Evolutionary conservation across 2,329 filamentous ascomycete genomes (phyloP).

Genomic region (Thermochaetoides dissita): DNA sequence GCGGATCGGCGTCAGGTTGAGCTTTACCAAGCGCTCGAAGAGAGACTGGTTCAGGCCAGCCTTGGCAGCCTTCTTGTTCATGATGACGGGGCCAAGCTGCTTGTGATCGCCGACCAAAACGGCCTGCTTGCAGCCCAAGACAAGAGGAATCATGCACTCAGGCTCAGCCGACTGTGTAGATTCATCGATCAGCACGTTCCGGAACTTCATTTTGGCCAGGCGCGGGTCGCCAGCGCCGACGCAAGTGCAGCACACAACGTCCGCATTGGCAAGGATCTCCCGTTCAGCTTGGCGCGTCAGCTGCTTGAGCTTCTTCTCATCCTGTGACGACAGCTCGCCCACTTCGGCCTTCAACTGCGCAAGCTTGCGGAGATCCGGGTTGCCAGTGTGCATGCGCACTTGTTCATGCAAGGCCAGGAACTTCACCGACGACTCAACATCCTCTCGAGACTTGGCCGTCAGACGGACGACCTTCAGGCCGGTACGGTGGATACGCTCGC

Average conservation of each 20-base stretch:
- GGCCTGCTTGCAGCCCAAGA: conserved; percentile 95
- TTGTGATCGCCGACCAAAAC: conserved; percentile 98
- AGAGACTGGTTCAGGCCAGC: conserved; percentile 96
- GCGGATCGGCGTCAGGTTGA: conserved; percentile 81
- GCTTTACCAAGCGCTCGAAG: conserved; percentile 87
- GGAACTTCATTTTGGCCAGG: conserved; percentile 93
- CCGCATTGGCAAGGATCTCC: conserved; percentile 86
- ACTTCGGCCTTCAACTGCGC: conserved; percentile 84
- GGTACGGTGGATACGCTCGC: conserved; percentile 88
- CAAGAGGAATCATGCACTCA: conserved; percentile 96
- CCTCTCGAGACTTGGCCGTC: conserved; percentile 96
- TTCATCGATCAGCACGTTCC: conserved; percentile 94
- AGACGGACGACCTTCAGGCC: conserved; percentile 93
- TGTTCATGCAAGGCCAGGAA: conserved; percentile 94
- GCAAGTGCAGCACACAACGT: conserved; percentile 97
- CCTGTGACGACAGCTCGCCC: conserved; percentile 82
- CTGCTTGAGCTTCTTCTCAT: conserved; percentile 98
- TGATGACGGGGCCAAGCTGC: conserved; percentile 94
- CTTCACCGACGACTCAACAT: conserved; percentile 95
- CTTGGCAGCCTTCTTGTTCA: conserved; percentile 99
- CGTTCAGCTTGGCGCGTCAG: conserved; percentile 86
- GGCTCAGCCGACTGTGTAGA: conserved; percentile 96
- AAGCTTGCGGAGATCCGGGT: conserved; percentile 82
- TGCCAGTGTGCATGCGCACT: conserved; percentile 93
- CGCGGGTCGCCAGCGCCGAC: conserved; percentile 94